A percentile compares a stretch with the other conserved stretches of the same genome.
These are phyloP conservation scores for Pistacia integerrima DNA, from an alignment of 345 rosid genomes.

Conservation along the genomic window DNA sequence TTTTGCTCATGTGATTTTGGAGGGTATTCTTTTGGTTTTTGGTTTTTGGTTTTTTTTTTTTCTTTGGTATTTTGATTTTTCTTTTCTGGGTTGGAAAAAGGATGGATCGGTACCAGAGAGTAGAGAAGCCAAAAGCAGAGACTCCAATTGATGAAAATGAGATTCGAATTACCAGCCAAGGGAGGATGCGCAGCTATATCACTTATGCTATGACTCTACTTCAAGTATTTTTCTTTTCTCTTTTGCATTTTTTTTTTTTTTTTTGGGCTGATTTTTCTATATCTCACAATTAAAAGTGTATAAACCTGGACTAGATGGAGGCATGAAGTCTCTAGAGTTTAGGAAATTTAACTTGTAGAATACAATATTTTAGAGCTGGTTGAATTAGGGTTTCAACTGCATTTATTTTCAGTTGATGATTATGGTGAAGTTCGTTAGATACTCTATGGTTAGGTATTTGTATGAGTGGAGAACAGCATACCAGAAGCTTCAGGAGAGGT, in stretches of 20 bases:
- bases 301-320: background rate
- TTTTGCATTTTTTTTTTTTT: background rate
- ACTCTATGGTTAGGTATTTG: background rate
- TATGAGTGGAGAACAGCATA: background rate
- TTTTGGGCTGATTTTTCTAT: background rate
- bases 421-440: background rate
- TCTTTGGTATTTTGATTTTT: background rate
- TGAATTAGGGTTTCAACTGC: background rate
- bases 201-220: conserved; percentile 83
- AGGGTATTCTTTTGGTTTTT: background rate
- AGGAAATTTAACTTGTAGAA: background rate
- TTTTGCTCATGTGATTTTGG: background rate
- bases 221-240: conserved; percentile 41
- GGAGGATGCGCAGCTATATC: conserved; percentile 85
- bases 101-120: conserved; percentile 88
- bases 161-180: conserved; percentile 86
- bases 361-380: background rate
- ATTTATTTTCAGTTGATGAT: background rate
- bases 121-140: conserved; percentile 76
- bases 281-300: too few species aligned
- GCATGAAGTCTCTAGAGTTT: background rate
- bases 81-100: conserved; percentile 12
- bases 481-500: background rate
- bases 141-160: conserved; percentile 82
- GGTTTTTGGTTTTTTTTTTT: background rate